These are phyloP conservation scores for Eragrostis nindensis DNA, from an alignment of 176 grass and related monocot genomes.

Conservation along the genomic window DNA sequence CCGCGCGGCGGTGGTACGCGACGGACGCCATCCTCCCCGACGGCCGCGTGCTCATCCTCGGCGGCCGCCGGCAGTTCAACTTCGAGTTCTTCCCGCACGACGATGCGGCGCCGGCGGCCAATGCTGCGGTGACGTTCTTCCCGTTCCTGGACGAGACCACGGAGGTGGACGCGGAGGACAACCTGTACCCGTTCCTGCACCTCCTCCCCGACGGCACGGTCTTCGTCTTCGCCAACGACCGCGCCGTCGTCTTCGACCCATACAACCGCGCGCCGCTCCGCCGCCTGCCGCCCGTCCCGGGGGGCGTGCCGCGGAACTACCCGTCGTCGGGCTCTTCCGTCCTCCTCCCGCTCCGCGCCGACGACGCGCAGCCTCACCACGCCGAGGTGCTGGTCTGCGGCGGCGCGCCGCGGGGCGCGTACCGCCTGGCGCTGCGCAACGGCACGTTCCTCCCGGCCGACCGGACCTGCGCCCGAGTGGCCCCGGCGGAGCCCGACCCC, in stretches of 20 bases:
- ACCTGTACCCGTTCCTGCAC: slow-evolving; percentile 94
- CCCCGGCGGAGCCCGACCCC: slow-evolving; percentile 53
- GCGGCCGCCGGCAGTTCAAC: slow-evolving; percentile 73
- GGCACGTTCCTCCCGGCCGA: slow-evolving; percentile 57
- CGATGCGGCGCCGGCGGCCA: neutral
- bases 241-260: slow-evolving; percentile 62
- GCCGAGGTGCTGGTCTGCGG: slow-evolving; percentile 84
- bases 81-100: slow-evolving; percentile 80
- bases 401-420: slow-evolving; percentile 58
- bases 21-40: slow-evolving; percentile 71
- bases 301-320: slow-evolving; percentile 66
- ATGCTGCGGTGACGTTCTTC: slow-evolving; percentile 51
- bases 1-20: slow-evolving; percentile 69
- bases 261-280: slow-evolving; percentile 44
- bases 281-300: slow-evolving; percentile 47
- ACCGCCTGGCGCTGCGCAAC: slow-evolving; percentile 59
- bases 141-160: slow-evolving; percentile 77
- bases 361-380: neutral
- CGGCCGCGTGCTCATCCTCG: slow-evolving; percentile 70
- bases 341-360: slow-evolving; percentile 62
- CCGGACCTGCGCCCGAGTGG: slow-evolving; percentile 61
- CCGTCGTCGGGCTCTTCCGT: slow-evolving; percentile 71
- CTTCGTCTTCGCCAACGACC: slow-evolving; percentile 86
- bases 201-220: slow-evolving; percentile 79
- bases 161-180: slow-evolving; percentile 69